Evolutionary conservation across 73 alveolate genomes (phyloP), one percentile per base, ranked within the genome.

Genomic region (Tetrahymena thermophila): DNA sequence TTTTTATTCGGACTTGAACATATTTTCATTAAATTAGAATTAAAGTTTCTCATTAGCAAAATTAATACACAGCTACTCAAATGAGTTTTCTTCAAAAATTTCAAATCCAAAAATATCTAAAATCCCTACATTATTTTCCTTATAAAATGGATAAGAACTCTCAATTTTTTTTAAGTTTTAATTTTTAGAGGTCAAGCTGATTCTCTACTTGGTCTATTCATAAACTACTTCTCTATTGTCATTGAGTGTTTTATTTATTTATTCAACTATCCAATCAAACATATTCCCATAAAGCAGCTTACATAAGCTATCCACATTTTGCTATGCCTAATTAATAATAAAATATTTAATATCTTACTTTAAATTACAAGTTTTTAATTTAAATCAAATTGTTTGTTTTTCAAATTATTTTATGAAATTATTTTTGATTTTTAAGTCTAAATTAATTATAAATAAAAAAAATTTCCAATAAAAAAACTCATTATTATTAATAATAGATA

Each of bases 101-200:
- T 99, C 99, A 95, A 99, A 99, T 21, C 99, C 99, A 96, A 98
- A 99, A 71, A 99, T 99, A 97, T 99, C 99, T 85, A 99, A 95
- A 35, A 99, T 85, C 4, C 99, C 99, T n/a, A 98, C 97, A 93
- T 96, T 93, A 58, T 97, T 96, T 31, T 93, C 93, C 25, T 94
- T 94, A 19, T 85, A 71, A 31, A 71, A 71, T 1, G 89, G 89
- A 71, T 28, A 93, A 89, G 37, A 40, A 40, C 93, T 85, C 84
- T 6, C 95, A 15, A 55, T 35, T 93, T 71, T 95, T 38, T 94
- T 94, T 95, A 38, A 50, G 85, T 55, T 94, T 11, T 57, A 94
- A 25, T 40, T 40, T 31, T 85, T 43, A 85, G 94, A 40, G 1
- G n/a, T 85, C 55, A 42, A 28, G 15, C 93, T 37, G n/a, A 94